Evolutionary conservation across 1,284 basidiomycete species (phyloP), one percentile per base, ranked within the genome.

Genomic region (Ustilago sp.): DNA sequence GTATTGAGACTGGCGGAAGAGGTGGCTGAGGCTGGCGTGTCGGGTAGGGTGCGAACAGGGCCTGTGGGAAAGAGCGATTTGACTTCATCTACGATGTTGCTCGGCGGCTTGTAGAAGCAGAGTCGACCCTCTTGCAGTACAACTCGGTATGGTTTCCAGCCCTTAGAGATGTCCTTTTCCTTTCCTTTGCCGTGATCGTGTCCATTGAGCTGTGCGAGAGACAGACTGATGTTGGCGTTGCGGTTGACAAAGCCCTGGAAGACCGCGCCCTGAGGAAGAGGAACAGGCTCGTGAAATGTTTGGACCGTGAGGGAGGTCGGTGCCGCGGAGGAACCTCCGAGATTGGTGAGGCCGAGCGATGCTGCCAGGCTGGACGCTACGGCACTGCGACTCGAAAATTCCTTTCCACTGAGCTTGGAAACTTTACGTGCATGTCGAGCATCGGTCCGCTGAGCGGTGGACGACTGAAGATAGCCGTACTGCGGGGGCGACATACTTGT

Each of bases 81-180:
- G 55, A 86, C 83, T 34, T 85, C 85, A 50, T 83, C 80, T 13
- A 74, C 63, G 61, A 85, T 63, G 41, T 48, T 72, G 51, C 73
- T 76, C 17, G 80, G 79, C 9, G 82, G 83, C 66, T 85, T 85
- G 74, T 80, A 85, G 60, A 86, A 86, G 60, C 62, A 66, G 39
- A 86, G 73, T 8, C 68, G 70, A n/a, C 77, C 81, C 35, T 80
- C 80, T 8, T 71, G 64, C n/a, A 86, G 65, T 13, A 83, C 63
- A 31, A 81, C 83, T 8, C 80, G 80, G 59, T 83, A 86, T 9
- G 85, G 82, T 50, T 85, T 84, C 85, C 85, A 86, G 41, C 85
- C 85, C 32, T 83, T 83, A 5, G 68, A 41, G 50, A 84, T 70
- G 63, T 83, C 82, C 72, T 83, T 83, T 34, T 83, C 82, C 59